Evolutionary conservation across 495 filamentous ascomycete genomes (phyloP).

Genomic region (Penicillium coprophilum): DNA sequence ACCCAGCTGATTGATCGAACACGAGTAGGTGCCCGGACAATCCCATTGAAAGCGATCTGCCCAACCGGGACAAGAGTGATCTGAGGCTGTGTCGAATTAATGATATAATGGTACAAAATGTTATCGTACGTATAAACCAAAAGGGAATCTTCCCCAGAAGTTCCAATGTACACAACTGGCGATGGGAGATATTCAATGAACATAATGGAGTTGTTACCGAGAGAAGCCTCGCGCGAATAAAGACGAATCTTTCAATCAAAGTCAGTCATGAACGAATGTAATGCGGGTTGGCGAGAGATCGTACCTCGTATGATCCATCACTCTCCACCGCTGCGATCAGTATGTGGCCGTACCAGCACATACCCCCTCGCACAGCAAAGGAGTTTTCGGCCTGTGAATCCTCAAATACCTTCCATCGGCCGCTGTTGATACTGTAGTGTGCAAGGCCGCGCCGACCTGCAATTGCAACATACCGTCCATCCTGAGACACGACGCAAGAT

Average conservation of each 20-base stretch:
- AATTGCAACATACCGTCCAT: slow-evolving; percentile 92
- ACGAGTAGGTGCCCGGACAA: slow-evolving; percentile 87
- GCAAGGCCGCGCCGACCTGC: slow-evolving; percentile 90
- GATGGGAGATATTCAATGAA: slow-evolving; percentile 75
- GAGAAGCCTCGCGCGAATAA: slow-evolving; percentile 79
- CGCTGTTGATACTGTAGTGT: slow-evolving; percentile 93
- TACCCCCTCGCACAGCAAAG: slow-evolving; percentile 89
- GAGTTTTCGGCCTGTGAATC: slow-evolving; percentile 79
- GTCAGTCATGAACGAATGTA: neutral
- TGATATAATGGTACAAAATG: slow-evolving; percentile 90
- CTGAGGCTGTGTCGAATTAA: slow-evolving; percentile 64
- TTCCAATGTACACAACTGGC: slow-evolving; percentile 80
- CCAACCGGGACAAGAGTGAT: slow-evolving; percentile 87
- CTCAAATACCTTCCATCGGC: slow-evolving; percentile 92
- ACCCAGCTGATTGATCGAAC: slow-evolving; percentile 96
- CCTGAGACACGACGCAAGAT: slow-evolving; percentile 78
- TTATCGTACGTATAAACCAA: slow-evolving; percentile 98
- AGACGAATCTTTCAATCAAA: slow-evolving; percentile 63
- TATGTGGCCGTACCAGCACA: slow-evolving; percentile 98
- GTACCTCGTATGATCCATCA: slow-evolving; percentile 74
- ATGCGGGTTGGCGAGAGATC: slow-evolving; percentile 1
- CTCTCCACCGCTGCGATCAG: slow-evolving; percentile 91
- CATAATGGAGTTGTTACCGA: slow-evolving; percentile 71
- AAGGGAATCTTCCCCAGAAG: slow-evolving; percentile 89
- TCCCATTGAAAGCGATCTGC: slow-evolving; percentile 94